phyloP scores from a whole-genome alignment of 306 rosid genomes.

The Prunus armeniaca region DNA sequence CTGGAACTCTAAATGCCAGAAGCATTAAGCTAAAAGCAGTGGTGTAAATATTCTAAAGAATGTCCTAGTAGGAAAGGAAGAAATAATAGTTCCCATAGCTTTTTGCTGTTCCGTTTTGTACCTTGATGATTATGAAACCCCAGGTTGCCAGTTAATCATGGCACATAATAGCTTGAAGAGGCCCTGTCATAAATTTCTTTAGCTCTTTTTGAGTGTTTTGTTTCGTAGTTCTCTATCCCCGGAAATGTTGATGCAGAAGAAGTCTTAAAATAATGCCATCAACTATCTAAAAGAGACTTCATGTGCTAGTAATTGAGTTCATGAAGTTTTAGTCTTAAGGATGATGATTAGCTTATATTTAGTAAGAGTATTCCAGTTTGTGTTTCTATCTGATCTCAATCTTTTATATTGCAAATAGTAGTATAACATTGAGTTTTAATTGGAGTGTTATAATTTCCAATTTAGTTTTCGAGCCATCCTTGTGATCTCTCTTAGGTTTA shows the following conservation, averaged over 20 bases:
- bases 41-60: neutral
- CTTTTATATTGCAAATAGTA: neutral
- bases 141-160: neutral
- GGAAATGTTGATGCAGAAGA: no score
- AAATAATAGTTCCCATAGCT: neutral
- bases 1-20: neutral
- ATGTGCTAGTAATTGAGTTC: neutral
- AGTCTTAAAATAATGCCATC: no score
- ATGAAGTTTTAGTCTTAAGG: neutral
- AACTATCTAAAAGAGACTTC: neutral
- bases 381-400: neutral
- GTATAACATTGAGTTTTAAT: neutral
- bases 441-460: neutral
- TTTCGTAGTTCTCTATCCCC: neutral
- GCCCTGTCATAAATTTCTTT: neutral
- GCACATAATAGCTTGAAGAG: neutral
- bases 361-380: neutral
- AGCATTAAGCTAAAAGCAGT: neutral
- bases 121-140: neutral
- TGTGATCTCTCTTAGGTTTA: neutral
- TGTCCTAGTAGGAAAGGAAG: neutral
- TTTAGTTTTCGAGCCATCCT: neutral
- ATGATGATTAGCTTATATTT: neutral
- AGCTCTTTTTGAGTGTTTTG: neutral
- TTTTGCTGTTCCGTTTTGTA: neutral